Evolutionary conservation across 2,329 filamentous ascomycete species (phyloP), one percentile per base, ranked within the genome.

Genomic region (Cercospora zeae-maydis): DNA sequence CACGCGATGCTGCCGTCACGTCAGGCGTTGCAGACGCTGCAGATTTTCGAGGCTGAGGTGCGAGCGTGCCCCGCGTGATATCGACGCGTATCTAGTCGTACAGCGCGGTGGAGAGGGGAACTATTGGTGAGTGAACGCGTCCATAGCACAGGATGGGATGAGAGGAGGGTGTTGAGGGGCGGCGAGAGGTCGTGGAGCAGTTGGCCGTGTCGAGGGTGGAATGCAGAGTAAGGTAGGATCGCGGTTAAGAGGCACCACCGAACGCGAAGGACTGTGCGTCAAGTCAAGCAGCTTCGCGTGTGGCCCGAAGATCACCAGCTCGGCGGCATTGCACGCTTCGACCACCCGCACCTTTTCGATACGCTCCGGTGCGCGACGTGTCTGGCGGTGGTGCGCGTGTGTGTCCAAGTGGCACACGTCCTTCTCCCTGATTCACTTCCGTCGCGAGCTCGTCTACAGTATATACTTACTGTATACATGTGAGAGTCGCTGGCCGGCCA

Each of bases 1-100:
- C 51, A 71, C 66, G 69, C 67, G 66, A 66, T 58, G 55, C 49
- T 33, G n/a, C 34, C 16, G 62, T 61, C 58, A 61, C 58, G 62
- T 52, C 52, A 19, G 36, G 56, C 21, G 62, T 53, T 27, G 62
- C 62, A 58, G 58, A 54, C 31, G 57, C 27, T 37, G 61, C 61
- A 59, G 61, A 51, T 59, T 63, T 61, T 63, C 56, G 58, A 61
- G 58, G 62, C 58, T 53, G 62, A 64, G 58, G 45, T 61, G 62
- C 36, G 57, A 56, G 34, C 39, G 52, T 16, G 54, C 54, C 63
- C 59, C 54, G 63, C 63, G 31, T 61, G 61, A 63, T 66, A 61
- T 63, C 19, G 55, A 56, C 61, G 64, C 52, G 61, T 62, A 59
- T 47, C 30, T 33, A 16, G 54, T 59, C 49, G 62, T 62, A 55